phyloP scores from a whole-genome alignment of 1,139 yeast genomes.

The Magnusiomyces suaveolens region DNA sequence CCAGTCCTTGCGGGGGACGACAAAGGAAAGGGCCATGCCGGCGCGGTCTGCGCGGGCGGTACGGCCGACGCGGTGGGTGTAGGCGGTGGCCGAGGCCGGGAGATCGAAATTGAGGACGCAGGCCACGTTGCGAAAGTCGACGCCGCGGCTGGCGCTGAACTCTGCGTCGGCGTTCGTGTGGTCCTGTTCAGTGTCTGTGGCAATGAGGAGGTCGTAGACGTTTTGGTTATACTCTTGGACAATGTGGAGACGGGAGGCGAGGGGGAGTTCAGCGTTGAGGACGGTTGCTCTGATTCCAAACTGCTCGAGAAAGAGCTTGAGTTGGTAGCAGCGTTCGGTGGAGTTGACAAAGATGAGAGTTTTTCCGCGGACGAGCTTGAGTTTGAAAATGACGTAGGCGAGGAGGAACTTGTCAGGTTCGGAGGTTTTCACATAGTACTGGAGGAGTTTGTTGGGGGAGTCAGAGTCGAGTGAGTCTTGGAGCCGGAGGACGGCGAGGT shows the following conservation, averaged over 20 bases:
- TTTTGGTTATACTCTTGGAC: conserved; percentile 92
- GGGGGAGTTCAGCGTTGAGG: conserved; percentile 84
- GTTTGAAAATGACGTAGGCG: conserved; percentile 84
- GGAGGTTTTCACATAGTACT: conserved; percentile 74
- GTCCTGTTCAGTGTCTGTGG: conserved; percentile 42
- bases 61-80: conserved; percentile 91
- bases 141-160: conserved; percentile 94
- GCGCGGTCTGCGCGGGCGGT: conserved; percentile 96
- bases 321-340: conserved; percentile 89
- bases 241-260: conserved; percentile 86
- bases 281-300: conserved; percentile 87
- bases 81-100: conserved; percentile 82
- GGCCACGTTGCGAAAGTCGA: conserved; percentile 91
- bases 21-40: conserved; percentile 92
- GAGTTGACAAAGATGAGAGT: conserved; percentile 84
- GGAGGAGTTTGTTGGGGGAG: conserved; percentile 50
- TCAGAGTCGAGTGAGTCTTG: conserved; percentile 40
- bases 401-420: conserved; percentile 89
- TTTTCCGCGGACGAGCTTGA: conserved; percentile 83
- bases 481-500: conserved; percentile 74
- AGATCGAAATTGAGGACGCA: conserved; percentile 93
- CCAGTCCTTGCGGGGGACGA: conserved; percentile 70
- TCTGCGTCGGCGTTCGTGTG: conserved; percentile 39
- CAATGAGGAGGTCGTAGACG: conserved; percentile 77
- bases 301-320: conserved; percentile 84